Evolutionary conservation across 495 filamentous ascomycete genomes (phyloP).

Genomic region (Symbiotaphrina buchneri): DNA sequence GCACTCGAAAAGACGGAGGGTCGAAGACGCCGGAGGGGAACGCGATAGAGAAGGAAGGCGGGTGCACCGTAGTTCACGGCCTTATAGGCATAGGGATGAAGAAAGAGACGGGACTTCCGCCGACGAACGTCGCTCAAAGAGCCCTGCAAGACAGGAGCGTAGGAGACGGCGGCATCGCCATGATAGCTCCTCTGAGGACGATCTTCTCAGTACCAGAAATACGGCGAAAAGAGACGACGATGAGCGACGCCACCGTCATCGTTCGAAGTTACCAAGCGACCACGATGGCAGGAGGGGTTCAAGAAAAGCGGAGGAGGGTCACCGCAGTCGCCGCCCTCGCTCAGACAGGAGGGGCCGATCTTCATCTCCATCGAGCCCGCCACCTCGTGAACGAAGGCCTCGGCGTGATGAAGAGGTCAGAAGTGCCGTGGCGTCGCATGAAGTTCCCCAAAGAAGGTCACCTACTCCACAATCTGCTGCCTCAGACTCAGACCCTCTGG

Average conservation of each 20-base stretch:
- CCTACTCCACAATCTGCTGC: constrained; percentile 4
- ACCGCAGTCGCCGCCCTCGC: no score
- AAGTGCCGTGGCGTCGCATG: background rate
- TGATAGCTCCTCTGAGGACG: no score
- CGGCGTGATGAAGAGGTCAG: no score
- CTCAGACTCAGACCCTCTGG: constrained; percentile 50
- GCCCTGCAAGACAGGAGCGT: constrained; percentile 1
- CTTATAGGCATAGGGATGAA: constrained; percentile 1
- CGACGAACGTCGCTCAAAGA: constrained; percentile 3
- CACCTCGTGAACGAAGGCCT: no score
- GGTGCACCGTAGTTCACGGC: constrained; percentile 3
- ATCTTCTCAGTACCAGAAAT: no score
- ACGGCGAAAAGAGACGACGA: no score
- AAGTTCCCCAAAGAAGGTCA: constrained; percentile 5
- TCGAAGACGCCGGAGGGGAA: constrained; percentile 5
- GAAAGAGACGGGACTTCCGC: background rate
- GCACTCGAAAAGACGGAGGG: constrained; percentile 10
- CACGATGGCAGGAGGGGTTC: no score
- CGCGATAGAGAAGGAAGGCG: constrained; percentile 2
- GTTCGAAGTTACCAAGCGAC: no score
- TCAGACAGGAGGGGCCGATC: no score
- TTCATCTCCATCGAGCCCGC: no score
- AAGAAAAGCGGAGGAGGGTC: no score
- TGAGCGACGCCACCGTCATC: no score
- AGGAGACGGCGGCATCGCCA: constrained; percentile 9